Percentiles rank a stretch among this genome's conserved stretches.
Conservation (phyloP, 2,329 filamentous ascomycete genomes). For the Chalaropsis thielavioides region DNA sequence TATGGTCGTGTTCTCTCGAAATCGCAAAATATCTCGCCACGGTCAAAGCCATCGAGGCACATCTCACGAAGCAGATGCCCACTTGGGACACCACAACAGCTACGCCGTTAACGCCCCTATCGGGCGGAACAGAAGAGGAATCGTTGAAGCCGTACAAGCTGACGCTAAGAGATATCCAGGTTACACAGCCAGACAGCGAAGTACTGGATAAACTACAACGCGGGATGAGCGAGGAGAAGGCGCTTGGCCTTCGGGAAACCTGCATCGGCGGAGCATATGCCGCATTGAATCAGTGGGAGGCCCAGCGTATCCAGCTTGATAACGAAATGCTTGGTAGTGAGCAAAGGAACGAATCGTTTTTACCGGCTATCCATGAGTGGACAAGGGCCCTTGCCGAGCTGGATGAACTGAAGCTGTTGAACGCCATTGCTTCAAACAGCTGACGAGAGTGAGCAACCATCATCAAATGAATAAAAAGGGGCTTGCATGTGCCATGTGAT, state of each 20-base stretch:
- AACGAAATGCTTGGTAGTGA: constrained; percentile 39
- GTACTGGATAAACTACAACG: neutral
- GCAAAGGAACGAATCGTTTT: constrained; percentile 51
- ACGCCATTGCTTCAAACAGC: neutral
- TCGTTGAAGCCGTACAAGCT: constrained; percentile 6
- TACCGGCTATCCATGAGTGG: constrained; percentile 54
- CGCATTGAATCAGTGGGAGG: constrained; percentile 30
- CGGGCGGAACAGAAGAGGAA: neutral
- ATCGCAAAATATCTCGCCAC: constrained; percentile 32
- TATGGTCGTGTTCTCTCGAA: constrained; percentile 34
- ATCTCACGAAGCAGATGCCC: constrained; percentile 19
- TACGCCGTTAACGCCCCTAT: neutral
- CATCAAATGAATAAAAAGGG: neutral
- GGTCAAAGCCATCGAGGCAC: constrained; percentile 27
- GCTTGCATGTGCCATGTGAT: neutral
- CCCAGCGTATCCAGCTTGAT: constrained; percentile 32
- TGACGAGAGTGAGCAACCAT: neutral
- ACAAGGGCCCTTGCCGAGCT: constrained; percentile 53
- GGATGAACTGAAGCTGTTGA: constrained; percentile 23
- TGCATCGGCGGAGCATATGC: neutral
- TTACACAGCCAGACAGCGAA: neutral
- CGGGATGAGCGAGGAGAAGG: neutral
- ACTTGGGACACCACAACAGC: neutral
- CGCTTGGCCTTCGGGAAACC: neutral
- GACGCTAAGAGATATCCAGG: neutral